A percentile compares a stretch with the other conserved stretches of the same genome.
Evolutionary conservation across 306 rosid species (phyloP).

Genomic region (Lathyrus aphaca): DNA sequence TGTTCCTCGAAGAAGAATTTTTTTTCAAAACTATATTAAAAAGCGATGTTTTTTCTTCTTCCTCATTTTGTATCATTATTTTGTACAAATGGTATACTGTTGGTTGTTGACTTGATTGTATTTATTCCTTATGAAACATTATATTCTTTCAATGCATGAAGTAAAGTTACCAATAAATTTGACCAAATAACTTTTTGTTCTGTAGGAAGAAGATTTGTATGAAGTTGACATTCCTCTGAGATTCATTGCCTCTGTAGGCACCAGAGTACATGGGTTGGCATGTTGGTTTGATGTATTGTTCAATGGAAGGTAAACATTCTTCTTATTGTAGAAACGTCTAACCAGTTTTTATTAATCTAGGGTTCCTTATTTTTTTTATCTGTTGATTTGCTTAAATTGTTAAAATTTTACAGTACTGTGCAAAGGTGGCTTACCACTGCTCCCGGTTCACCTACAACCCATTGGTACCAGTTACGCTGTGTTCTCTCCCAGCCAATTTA

Average conservation of each 20-base stretch:
- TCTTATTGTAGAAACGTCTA: slow-evolving; percentile 16
- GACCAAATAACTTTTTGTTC: slow-evolving; percentile 24
- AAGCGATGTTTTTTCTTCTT: not conserved
- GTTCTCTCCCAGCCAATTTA: slow-evolving; percentile 92
- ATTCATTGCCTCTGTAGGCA: slow-evolving; percentile 77
- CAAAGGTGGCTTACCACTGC: slow-evolving; percentile 97
- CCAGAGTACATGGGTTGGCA: slow-evolving; percentile 96
- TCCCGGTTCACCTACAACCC: slow-evolving; percentile 95
- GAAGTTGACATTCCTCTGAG: slow-evolving; percentile 86
- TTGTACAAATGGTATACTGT: not conserved
- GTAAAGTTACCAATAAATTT: slow-evolving; percentile 15
- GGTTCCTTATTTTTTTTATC: slow-evolving; percentile 2
- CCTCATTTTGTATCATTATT: slow-evolving; percentile 11
- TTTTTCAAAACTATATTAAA: slow-evolving; percentile 2
- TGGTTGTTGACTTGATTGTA: not conserved
- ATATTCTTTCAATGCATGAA: slow-evolving; percentile 19
- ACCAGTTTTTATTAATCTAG: slow-evolving; percentile 7
- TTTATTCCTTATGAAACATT: slow-evolving; percentile 1
- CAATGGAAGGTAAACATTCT: slow-evolving; percentile 73
- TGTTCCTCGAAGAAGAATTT: slow-evolving; percentile 2
- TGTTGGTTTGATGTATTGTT: slow-evolving; percentile 98
- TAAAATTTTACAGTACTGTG: slow-evolving; percentile 64
- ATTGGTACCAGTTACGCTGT: slow-evolving; percentile 95
- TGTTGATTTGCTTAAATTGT: slow-evolving; percentile 20
- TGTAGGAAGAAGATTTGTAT: slow-evolving; percentile 86